phyloP scores from a whole-genome alignment of 2,329 filamentous ascomycete genomes.

The Neocatenulostroma microsporum region DNA sequence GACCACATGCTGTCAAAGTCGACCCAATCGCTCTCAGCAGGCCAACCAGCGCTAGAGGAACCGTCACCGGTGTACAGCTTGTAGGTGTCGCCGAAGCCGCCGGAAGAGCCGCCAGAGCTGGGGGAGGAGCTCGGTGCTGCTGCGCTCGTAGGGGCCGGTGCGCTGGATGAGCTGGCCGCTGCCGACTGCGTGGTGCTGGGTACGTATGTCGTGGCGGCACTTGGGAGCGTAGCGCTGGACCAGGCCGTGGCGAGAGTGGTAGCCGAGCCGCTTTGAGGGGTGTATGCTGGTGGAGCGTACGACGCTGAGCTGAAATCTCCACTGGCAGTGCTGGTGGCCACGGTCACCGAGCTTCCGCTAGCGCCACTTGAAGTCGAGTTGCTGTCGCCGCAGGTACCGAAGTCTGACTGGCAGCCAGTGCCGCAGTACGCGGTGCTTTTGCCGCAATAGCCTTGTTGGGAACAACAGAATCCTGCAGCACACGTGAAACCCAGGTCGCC shows the following conservation, averaged over 20 bases:
- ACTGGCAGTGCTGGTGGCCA: not conserved
- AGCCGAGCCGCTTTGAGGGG: not conserved
- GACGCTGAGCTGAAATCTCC: too few species aligned
- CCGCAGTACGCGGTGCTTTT: slow-evolving; percentile 15
- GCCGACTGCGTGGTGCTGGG: not conserved
- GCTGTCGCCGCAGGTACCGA: slow-evolving; percentile 15
- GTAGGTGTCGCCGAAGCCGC: slow-evolving; percentile 11
- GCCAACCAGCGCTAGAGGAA: slow-evolving; percentile 18
- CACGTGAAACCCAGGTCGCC: slow-evolving; percentile 13
- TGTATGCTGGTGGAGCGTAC: too few species aligned
- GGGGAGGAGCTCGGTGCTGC: not conserved
- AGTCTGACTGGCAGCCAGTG: slow-evolving; percentile 20
- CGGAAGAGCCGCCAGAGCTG: slow-evolving; percentile 1
- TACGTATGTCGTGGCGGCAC: not conserved
- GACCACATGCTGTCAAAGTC: slow-evolving; percentile 26
- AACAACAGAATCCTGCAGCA: slow-evolving; percentile 16
- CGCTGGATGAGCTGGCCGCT: not conserved
- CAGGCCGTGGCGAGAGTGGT: not conserved
- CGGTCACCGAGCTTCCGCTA: not conserved
- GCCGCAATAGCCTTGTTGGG: slow-evolving; percentile 19
- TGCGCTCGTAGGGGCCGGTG: not conserved
- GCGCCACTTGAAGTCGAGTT: slow-evolving; percentile 4
- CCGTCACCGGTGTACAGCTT: slow-evolving; percentile 16
- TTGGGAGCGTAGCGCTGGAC: not conserved
- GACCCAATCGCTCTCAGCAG: slow-evolving; percentile 17